Evolutionary conservation across 2,329 filamentous ascomycete genomes (phyloP), one percentile per base, ranked within the genome.

Genomic region (Ceratocystis huliohia): DNA sequence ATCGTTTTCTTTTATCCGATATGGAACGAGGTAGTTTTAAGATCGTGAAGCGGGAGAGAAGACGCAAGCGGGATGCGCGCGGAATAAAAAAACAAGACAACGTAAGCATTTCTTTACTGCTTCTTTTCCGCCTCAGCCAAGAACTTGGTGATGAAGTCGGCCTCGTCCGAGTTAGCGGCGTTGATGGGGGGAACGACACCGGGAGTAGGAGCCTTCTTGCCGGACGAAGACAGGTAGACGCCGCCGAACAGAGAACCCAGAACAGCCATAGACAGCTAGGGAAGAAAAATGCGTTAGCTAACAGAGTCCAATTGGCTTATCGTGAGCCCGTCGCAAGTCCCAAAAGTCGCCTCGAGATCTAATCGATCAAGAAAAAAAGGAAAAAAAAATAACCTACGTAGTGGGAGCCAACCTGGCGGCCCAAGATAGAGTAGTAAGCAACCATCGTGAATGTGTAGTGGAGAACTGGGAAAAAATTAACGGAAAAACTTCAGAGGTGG

Each of bases 61-160:
- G 56, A 41, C 37, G 37, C 37, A 41, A 41, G 56, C 20, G 25
- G 50, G 22, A 15, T 50, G 17, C 30, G 61, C 45, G 41, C 41
- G 7, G 33, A 25, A 46, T 7, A 62, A 45, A 48, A 48, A 44
- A 63, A 63, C 45, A 46, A 46, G 37, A 33, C 30, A 25, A 25
- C 5, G 6, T n/a, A 17, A 53, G 13, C 3, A 5, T 41, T 41
- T 41, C 37, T 64, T 68, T 66, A 68, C 46, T 68, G 66, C 50
- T 68, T 68, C 64, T 68, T 68, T 22, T 68, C 64, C 22, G 61
- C 44, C 30, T 68, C 64, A 10, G 67, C 63, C n/a, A 69, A 80
- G 78, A 75, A 85, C 83, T 84, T 83, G 61, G 66, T 68, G 79
- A 85, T 84, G 76, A 85, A 85, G 74, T 84, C 81, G 75, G 80